Conservation (phyloP, 2,329 filamentous ascomycete genomes). For the Trichoderma sp. region DNA sequence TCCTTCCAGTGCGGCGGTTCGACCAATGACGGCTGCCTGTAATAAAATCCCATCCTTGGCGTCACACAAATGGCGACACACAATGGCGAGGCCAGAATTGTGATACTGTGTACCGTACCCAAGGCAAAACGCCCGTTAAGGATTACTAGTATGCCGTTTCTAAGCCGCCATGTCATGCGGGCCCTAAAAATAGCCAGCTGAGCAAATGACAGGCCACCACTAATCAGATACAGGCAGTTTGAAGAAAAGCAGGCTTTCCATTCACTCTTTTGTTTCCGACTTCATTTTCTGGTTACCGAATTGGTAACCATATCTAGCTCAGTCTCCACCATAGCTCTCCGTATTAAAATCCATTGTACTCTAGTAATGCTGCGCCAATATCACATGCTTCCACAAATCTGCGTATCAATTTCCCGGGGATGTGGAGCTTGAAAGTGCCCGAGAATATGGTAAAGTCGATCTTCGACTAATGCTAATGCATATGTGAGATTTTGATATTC, state of each 20-base stretch:
- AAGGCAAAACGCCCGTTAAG: slow-evolving; percentile 7
- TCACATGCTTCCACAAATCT: neutral
- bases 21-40: neutral
- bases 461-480: neutral
- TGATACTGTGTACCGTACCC: slow-evolving; percentile 13
- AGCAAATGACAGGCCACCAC: neutral
- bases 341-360: neutral
- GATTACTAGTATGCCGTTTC: slow-evolving; percentile 15
- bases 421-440: neutral
- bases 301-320: neutral
- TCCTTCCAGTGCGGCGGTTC: neutral
- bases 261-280: neutral
- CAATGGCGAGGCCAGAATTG: neutral
- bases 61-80: neutral
- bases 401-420: neutral
- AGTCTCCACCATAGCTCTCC: neutral
- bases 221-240: neutral
- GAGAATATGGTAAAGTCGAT: neutral
- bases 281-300: neutral
- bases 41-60: neutral
- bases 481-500: neutral
- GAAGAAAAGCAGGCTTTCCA: neutral
- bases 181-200: slow-evolving; percentile 17
- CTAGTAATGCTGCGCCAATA: neutral
- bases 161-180: slow-evolving; percentile 4